Evolutionary conservation across 2,329 filamentous ascomycete genomes (phyloP).

Genomic region (Botryotinia narcissicola): DNA sequence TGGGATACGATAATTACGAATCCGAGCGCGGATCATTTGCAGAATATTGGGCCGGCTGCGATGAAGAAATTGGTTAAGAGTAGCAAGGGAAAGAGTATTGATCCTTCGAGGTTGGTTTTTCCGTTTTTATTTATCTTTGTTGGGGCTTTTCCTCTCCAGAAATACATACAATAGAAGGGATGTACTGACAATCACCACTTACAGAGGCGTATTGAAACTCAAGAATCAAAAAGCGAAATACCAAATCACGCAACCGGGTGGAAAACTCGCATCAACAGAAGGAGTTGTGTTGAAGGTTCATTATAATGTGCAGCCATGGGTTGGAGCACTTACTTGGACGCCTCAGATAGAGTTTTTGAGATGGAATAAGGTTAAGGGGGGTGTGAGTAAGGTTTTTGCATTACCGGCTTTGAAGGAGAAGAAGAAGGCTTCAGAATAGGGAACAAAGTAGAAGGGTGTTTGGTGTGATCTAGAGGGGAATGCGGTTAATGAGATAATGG

Average conservation of each 20-base stretch:
- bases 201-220: constrained; percentile 70
- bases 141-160: neutral
- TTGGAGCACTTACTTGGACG: constrained; percentile 84
- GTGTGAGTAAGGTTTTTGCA: constrained; percentile 61
- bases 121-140: neutral
- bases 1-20: constrained; percentile 94
- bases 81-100: constrained; percentile 58
- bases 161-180: too few species aligned
- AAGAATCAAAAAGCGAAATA: constrained; percentile 92
- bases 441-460: neutral
- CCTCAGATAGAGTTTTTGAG: constrained; percentile 50
- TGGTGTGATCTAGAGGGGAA: neutral
- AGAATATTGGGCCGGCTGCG: constrained; percentile 57
- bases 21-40: constrained; percentile 60
- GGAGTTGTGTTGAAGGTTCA: constrained; percentile 79
- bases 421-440: constrained; percentile 18
- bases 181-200: constrained; percentile 16
- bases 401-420: constrained; percentile 60
- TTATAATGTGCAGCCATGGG: constrained; percentile 98
- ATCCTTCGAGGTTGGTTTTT: constrained; percentile 40
- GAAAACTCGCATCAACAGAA: constrained; percentile 69
- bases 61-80: constrained; percentile 62
- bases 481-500: neutral
- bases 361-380: constrained; percentile 66
- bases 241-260: constrained; percentile 87